Base-by-base conservation (phyloP, 495 filamentous ascomycete species). In the Penicillium cataractarum region DNA sequence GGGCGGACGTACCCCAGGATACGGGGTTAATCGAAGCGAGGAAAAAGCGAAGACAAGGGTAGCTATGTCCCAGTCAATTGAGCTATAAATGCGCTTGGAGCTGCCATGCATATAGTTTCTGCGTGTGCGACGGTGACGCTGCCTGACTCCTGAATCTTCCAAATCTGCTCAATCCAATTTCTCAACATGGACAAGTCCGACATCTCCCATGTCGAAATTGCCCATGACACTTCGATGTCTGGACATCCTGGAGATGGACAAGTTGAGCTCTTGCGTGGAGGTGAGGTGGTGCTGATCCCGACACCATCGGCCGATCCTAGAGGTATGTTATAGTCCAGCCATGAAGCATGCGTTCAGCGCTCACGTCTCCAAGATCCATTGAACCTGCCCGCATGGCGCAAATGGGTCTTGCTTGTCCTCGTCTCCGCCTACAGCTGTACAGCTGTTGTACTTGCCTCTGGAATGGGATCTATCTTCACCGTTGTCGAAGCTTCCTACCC, bases 401-500 rank as follows among this genome's bases (percentile, higher is more conserved):
- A 73, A 59, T 73, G 70, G 70, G 52, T 62, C 4, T 46, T 72
- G 5, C 39, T 65, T 0, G 42, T 65, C 17, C 49, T 72, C 2
- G 58, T 72, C 10, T 66, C 63, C 0, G 55, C 64, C 53, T 69
- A 61, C 55, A 63, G 61, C 49, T 66, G 57, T 6, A 60, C 56
- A 10, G 62, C 64, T 12, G 66, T 72, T 12, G 57, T 67, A 0
- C 60, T 72, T 26, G 64, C 67, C 24, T 70, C 67, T 2, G 67
- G 70, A 39, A 70, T 73, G 67, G 70, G 70, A 8, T 55, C 70
- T 0, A 66, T 66, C 22, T 67, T 69, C 54, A 58, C 62, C 2
- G 49, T 59, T 6, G 59, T 68, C 5, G 51, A 54, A 52, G 54
- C 60, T 7, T 57, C 52, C 46, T 73, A 73, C 32, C 65, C 65